Evolutionary conservation across 2,329 filamentous ascomycete species (phyloP).

Genomic region (Venturia asperata): DNA sequence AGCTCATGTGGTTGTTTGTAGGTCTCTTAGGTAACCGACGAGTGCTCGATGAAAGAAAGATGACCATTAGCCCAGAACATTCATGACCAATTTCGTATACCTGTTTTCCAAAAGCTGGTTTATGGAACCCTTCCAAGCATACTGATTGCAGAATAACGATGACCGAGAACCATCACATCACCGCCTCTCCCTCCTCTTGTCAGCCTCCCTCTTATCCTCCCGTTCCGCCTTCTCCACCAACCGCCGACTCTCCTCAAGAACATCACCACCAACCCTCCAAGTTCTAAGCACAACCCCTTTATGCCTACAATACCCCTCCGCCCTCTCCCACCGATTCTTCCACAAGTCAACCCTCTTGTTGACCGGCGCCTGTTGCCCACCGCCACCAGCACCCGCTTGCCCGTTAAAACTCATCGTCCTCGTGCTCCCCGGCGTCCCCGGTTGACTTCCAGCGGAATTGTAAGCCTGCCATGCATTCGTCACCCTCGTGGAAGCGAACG

Average conservation of each 20-base stretch:
- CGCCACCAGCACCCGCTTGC: neutral
- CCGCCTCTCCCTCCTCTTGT: neutral
- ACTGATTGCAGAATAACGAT: no score
- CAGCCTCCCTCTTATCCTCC: conserved; percentile 38
- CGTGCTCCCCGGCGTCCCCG: conserved; percentile 18
- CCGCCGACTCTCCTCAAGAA: conserved; percentile 56
- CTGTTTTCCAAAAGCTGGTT: no score
- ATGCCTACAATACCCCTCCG: conserved; percentile 55
- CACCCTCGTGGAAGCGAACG: conserved; percentile 34
- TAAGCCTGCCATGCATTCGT: conserved; percentile 23
- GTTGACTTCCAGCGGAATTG: conserved; percentile 26
- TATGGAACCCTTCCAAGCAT: no score
- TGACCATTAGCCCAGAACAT: no score
- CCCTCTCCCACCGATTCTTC: conserved; percentile 59
- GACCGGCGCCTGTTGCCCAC: conserved; percentile 25
- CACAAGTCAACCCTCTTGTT: conserved; percentile 70
- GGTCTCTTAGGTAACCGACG: no score
- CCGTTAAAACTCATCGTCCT: neutral
- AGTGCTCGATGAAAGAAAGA: no score
- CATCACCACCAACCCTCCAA: conserved; percentile 67
- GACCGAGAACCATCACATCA: neutral
- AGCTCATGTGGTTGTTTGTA: no score
- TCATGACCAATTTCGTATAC: no score
- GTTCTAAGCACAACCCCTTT: conserved; percentile 62
- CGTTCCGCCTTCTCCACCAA: conserved; percentile 53